phyloP scores from a whole-genome alignment of 2,329 filamentous ascomycete genomes.

The Fusarium illudens region DNA sequence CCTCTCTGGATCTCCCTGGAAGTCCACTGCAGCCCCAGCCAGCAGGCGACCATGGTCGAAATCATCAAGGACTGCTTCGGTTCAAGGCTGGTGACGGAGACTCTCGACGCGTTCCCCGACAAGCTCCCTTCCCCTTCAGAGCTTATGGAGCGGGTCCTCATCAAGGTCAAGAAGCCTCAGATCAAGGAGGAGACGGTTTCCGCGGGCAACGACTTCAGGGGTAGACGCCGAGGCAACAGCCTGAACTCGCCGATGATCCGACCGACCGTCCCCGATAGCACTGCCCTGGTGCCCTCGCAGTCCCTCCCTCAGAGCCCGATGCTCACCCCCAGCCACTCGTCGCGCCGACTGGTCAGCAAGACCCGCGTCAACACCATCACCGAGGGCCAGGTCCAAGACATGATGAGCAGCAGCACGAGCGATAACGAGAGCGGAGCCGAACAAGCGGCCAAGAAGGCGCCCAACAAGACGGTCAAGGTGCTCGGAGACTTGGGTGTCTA shows the following conservation, averaged over 20 bases:
- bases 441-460: constrained; percentile 66
- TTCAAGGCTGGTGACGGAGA: constrained; percentile 78
- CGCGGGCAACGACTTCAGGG: constrained; percentile 45
- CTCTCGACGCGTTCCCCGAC: constrained; percentile 72
- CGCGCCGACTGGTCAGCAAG: constrained; percentile 58
- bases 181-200: constrained; percentile 52
- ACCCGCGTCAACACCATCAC: constrained; percentile 66
- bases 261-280: constrained; percentile 67
- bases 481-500: constrained; percentile 88
- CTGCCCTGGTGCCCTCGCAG: constrained; percentile 57
- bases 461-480: constrained; percentile 85
- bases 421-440: constrained; percentile 79
- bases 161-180: constrained; percentile 89
- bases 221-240: constrained; percentile 70
- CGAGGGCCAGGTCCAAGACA: constrained; percentile 64
- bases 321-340: constrained; percentile 60
- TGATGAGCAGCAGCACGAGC: constrained; percentile 71
- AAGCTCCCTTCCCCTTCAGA: constrained; percentile 86
- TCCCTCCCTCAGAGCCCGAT: constrained; percentile 64
- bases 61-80: constrained; percentile 89
- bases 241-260: constrained; percentile 72
- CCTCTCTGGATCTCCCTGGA: constrained; percentile 95
- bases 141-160: constrained; percentile 81
- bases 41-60: constrained; percentile 88
- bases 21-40: constrained; percentile 85